Percentiles rank a stretch among this genome's conserved stretches.
Evolutionary conservation across 23 red algal genomes (phyloP).

Genomic region (Cyanidiococcus yangmingshanensis): DNA sequence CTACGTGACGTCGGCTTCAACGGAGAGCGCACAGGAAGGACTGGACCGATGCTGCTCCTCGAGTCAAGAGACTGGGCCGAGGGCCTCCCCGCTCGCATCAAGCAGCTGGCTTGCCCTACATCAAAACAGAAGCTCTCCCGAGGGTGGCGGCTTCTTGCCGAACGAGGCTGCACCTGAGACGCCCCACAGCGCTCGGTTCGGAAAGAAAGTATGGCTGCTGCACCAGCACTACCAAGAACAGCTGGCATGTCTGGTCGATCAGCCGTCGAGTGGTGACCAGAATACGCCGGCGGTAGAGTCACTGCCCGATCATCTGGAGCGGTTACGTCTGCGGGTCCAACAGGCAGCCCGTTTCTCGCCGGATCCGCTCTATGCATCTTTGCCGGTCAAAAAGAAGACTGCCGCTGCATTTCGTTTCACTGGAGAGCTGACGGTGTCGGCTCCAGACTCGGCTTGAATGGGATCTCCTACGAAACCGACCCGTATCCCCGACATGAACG

Average conservation of each 20-base stretch:
- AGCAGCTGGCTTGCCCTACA: background rate
- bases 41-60: background rate
- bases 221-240: slow-evolving; percentile 6
- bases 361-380: background rate
- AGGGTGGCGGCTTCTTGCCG: slow-evolving; percentile 13
- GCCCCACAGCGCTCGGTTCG: background rate
- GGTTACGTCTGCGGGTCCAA: background rate
- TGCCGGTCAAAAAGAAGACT: slow-evolving; percentile 15
- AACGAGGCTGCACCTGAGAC: background rate
- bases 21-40: background rate
- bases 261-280: background rate
- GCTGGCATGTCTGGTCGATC: slow-evolving; percentile 10
- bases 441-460: background rate
- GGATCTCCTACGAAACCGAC: too few relatives aligned
- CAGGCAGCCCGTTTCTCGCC: background rate
- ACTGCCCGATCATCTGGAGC: slow-evolving; percentile 12
- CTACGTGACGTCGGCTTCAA: background rate
- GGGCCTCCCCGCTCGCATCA: background rate
- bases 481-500: too few relatives aligned
- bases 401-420: background rate
- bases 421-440: background rate
- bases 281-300: background rate
- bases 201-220: slow-evolving; percentile 12
- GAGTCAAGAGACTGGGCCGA: background rate
- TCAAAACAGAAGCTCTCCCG: background rate